Evolutionary conservation across 2,329 filamentous ascomycete species (phyloP), one percentile per base, ranked within the genome.

Genomic region (Sarocladium kiliense): DNA sequence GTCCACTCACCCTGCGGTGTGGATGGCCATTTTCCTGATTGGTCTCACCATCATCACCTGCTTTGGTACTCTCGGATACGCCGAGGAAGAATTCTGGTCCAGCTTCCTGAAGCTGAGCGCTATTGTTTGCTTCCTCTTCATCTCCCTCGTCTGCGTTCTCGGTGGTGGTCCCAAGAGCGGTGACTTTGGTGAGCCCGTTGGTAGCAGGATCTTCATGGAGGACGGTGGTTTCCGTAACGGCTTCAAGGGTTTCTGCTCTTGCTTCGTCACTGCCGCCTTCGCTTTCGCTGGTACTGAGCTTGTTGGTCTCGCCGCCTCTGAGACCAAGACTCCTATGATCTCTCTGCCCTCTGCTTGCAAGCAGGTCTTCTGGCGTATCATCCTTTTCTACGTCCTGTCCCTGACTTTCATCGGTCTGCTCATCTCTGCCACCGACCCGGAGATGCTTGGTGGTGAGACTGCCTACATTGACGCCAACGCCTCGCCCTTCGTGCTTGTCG

Each of bases 331-430:
- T 64, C 88, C 88, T 0, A 78, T 82, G 56, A 85, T 88, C 65
- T 82, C 86, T 0, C 78, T 96, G 1, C 91, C 91, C 0, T 85
- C 84, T 1, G 91, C 91, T 4, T 86, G 93, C 63, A 95, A 94
- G 74, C 91, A 95, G 66, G 89, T 81, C 30, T 81, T 81, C 57
- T 81, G 78, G 78, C 77, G 79, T 60, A 81, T 81, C 57, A 79
- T 75, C 0, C 65, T 81, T 58, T 82, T 82, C 60, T 82, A 82
- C 58, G 68, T 82, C 47, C 68, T 81, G 2, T 77, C 77, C 34
- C 71, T 82, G 14, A 71, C 78, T 54, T 75, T 81, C 11, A 73
- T 81, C 16, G 78, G 79, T 14, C 70, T 82, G 4, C 65, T 81
- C 4, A 68, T 81, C 36, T 66, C 69, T 53, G 76, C 74, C 53